Percentiles rank a stretch among this genome's conserved stretches.
These are phyloP conservation scores for Phytophthora brassicae DNA, from an alignment of 352 stramenopile species.

Conservation along the genomic window DNA sequence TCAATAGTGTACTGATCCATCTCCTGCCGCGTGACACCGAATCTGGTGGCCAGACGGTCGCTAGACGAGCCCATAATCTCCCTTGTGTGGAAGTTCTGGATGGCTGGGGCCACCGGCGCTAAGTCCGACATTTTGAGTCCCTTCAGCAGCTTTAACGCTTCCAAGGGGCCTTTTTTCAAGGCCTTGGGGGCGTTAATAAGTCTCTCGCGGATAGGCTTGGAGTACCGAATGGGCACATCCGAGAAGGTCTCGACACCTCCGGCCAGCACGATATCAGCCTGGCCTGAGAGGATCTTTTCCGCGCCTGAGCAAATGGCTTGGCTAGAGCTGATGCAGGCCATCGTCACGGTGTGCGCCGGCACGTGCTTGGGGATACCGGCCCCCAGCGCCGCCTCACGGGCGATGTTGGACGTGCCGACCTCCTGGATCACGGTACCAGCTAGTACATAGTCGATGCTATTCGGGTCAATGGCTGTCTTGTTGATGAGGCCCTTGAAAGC, in stretches of 20 bases:
- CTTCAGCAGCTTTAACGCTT: conserved; percentile 91
- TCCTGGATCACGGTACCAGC: conserved; percentile 97
- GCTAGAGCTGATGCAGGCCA: conserved; percentile 97
- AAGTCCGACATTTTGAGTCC: conserved; percentile 92
- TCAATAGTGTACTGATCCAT: conserved; percentile 97
- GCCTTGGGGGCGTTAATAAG: conserved; percentile 90
- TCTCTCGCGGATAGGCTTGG: conserved; percentile 81
- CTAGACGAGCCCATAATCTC: conserved; percentile 98
- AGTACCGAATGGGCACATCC: conserved; percentile 97
- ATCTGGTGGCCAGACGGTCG: conserved; percentile 93
- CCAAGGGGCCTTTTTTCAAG: conserved; percentile 94
- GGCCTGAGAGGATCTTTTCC: conserved; percentile 95
- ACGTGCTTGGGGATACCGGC: conserved; percentile 94
- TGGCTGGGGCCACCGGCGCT: conserved; percentile 94
- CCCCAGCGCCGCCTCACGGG: conserved; percentile 94
- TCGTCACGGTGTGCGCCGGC: conserved; percentile 95
- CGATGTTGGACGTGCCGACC: conserved; percentile 98
- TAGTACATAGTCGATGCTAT: conserved; percentile 96
- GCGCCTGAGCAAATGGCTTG: conserved; percentile 93
- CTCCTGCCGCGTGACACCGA: conserved; percentile 94
- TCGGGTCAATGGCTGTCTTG: conserved; percentile 95
- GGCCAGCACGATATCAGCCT: conserved; percentile 95
- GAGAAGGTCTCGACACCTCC: conserved; percentile 97
- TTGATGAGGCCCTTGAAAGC: conserved; percentile 95
- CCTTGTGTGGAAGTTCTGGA: conserved; percentile 98